Evolutionary conservation across 805 yeast genomes (phyloP).

Genomic region (Saturnispora bothae): DNA sequence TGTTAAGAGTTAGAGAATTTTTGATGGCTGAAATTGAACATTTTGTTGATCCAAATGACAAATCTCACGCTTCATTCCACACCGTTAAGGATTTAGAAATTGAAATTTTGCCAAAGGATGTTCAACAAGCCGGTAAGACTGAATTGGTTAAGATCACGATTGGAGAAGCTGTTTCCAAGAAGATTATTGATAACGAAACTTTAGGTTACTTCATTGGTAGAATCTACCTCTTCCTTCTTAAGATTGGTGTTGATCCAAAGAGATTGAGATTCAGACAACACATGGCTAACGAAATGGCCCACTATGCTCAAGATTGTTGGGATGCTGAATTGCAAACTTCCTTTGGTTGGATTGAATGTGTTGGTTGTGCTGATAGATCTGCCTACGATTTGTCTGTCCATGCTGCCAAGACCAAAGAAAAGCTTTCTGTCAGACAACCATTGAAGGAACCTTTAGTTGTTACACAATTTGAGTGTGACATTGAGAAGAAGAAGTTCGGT

Average conservation of each 20-base stretch:
- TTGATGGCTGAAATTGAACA: conserved; percentile 99
- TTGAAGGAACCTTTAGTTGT: conserved; percentile 76
- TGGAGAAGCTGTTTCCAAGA: conserved; percentile 83
- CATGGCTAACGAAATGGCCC: conserved; percentile 98
- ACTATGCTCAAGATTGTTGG: conserved; percentile 99
- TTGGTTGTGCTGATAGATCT: conserved; percentile 98
- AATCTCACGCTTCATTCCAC: conserved; percentile 69
- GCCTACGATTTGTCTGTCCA: conserved; percentile 97
- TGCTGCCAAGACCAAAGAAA: conserved; percentile 88
- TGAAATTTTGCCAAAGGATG: conserved; percentile 72
- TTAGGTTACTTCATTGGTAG: conserved; percentile 95
- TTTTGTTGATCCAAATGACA: conserved; percentile 87
- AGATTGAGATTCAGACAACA: conserved; percentile 96
- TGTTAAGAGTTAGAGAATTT: conserved; percentile 96
- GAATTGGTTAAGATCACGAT: conserved; percentile 52
- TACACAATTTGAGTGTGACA: conserved; percentile 72
- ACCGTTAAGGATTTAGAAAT: conserved; percentile 66
- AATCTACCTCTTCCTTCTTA: conserved; percentile 71
- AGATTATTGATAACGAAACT: conserved; percentile 93
- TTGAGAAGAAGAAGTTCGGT: conserved; percentile 93
- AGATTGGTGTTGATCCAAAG: conserved; percentile 80
- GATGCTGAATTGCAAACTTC: conserved; percentile 95
- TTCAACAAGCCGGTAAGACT: conserved; percentile 81
- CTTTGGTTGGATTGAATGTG: conserved; percentile 99
- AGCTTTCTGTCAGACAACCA: conserved; percentile 86